Evolutionary conservation across 1,284 basidiomycete species (phyloP).

Genomic region (Malassezia dermatis): DNA sequence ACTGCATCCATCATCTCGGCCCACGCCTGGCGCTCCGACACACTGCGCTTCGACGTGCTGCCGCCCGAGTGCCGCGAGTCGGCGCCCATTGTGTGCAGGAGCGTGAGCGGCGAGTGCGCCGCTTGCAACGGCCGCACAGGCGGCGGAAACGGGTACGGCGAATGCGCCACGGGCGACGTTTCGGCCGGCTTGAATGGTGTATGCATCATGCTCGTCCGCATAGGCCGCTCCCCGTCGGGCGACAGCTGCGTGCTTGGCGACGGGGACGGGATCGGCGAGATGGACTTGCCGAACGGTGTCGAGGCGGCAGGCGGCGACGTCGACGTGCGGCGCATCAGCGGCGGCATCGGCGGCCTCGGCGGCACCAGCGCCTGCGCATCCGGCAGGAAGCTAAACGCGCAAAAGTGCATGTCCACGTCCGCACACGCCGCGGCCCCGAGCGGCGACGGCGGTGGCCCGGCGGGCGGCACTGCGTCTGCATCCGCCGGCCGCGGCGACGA

Average conservation of each 20-base stretch:
- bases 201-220: not conserved
- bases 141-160: not conserved
- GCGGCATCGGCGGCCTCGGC: not conserved
- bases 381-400: conserved; percentile 37
- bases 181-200: not conserved
- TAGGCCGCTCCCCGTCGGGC: not conserved
- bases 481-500: not conserved
- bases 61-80: conserved; percentile 44
- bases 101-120: conserved; percentile 11
- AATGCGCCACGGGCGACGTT: not conserved
- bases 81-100: conserved; percentile 25
- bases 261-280: conserved; percentile 42
- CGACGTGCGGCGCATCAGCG: not conserved
- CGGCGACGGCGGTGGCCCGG: conserved; percentile 3
- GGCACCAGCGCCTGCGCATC: conserved; percentile 19
- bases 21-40: conserved; percentile 44
- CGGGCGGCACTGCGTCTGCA: conserved; percentile 4
- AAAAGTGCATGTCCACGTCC: conserved; percentile 29
- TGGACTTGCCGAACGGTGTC: conserved; percentile 22
- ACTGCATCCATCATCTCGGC: conserved; percentile 42
- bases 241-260: not conserved
- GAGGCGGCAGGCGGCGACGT: conserved; percentile 23
- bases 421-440: conserved; percentile 22
- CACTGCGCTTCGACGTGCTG: conserved; percentile 40
- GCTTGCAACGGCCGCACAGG: not conserved